Evolutionary conservation across 345 rosid species (phyloP).

Genomic region (Cardamine chenopodiifolia): DNA sequence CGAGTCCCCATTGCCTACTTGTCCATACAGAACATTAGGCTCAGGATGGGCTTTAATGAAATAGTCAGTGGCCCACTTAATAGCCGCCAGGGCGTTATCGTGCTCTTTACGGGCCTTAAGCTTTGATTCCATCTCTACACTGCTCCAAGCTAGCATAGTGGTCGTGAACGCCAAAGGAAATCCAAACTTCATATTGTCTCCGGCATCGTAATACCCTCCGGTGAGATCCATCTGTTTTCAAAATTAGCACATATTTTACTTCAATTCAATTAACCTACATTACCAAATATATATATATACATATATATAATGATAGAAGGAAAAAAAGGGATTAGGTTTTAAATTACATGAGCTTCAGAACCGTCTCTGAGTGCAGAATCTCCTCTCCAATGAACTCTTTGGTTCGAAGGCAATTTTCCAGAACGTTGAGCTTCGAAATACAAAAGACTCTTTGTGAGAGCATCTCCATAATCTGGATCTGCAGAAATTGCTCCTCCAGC

Average conservation of each 20-base stretch:
- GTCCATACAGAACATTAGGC: constrained; percentile 54
- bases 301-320: too few species aligned
- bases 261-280: neutral
- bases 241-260: neutral
- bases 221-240: constrained; percentile 53
- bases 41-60: constrained; percentile 64
- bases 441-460: constrained; percentile 65
- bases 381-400: constrained; percentile 67
- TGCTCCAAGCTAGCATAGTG: constrained; percentile 73
- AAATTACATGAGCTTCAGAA: constrained; percentile 43
- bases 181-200: constrained; percentile 78
- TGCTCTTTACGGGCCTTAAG: constrained; percentile 46
- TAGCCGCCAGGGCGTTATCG: constrained; percentile 48
- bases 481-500: constrained; percentile 3
- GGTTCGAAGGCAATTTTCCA: constrained; percentile 63
- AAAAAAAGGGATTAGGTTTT: neutral
- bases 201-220: constrained; percentile 82
- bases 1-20: constrained; percentile 60
- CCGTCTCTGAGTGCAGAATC: constrained; percentile 71
- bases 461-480: constrained; percentile 55
- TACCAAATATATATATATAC: neutral
- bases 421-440: constrained; percentile 82
- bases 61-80: constrained; percentile 75
- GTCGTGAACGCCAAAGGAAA: constrained; percentile 78
- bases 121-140: constrained; percentile 52